Base-by-base conservation (phyloP, 148 eudicot species). In the Nepenthes gracilis region DNA sequence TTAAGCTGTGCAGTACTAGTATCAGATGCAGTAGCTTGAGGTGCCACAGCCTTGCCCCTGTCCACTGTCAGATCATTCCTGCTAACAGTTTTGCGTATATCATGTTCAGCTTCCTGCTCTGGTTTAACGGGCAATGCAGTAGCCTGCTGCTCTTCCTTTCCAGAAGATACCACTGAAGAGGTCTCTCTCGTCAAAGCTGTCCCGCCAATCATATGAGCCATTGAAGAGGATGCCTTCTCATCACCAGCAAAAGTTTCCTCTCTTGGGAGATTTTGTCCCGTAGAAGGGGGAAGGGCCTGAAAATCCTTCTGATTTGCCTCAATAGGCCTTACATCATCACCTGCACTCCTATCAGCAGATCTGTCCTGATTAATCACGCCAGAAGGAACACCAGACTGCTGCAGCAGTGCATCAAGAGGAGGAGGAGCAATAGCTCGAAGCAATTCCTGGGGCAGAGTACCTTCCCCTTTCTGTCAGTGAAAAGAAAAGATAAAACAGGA, bases 381-480 rank as follows among this genome's bases (percentile, higher is more conserved):
- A 71, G 77, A 60, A 67, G 83, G 81, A 64, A 69, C 71, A 64
- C 57, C 62, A 58, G 67, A 58, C 75, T 77, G 94, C 70, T 78
- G 90, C 40, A 64, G 50, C 67, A 86, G 94, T n/a, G 67, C 51
- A 57, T 93, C 95, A 48, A 88, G 76, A 57, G 91, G 86, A 60
- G 96, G 96, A 15, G 99, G 96, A 60, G 76, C 59, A 70, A 93
- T 89, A 62, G 95, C 80, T 57, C 83, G 80, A 62, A 93, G 88
- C 63, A 93, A 69, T 72, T 88, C 96, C 72, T 79, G 88, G 40
- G 99, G 99, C 71, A 93, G 85, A 64, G 84, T 84, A 54, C 73
- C 75, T 54, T 93, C 95, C 51, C 97, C 97, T 86, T 93, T 93
- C 96, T 93, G 84, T 69, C 43, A 72, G 48, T 45, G 59, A 69